These are phyloP conservation scores for Solanum corneliomulleri DNA, from an alignment of 257 asterid genomes.

Conservation along the genomic window DNA sequence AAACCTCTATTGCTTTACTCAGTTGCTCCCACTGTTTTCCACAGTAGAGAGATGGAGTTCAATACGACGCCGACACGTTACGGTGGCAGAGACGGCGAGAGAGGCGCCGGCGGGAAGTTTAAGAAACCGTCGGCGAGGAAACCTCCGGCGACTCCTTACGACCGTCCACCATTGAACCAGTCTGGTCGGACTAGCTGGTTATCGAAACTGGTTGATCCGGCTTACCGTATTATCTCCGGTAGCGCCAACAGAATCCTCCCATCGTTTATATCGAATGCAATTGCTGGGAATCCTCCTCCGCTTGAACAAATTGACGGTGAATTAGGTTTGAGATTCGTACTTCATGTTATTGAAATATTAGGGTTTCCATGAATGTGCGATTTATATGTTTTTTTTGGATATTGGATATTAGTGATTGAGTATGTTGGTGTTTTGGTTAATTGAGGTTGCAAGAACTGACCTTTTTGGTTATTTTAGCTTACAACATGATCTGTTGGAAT, in stretches of 20 bases:
- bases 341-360: background rate
- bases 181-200: constrained; percentile 14
- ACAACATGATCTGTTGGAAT: background rate
- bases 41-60: constrained; percentile 4
- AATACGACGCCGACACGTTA: constrained; percentile 10
- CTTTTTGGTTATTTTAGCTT: background rate
- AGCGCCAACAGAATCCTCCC: constrained; percentile 28
- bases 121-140: constrained; percentile 10
- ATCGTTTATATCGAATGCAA: constrained; percentile 11
- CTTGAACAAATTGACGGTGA: background rate
- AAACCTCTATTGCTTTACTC: background rate
- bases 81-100: background rate
- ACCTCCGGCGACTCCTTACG: constrained; percentile 23
- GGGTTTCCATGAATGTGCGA: background rate
- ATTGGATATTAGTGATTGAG: background rate
- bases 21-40: background rate
- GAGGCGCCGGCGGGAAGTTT: constrained; percentile 39
- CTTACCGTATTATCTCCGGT: constrained; percentile 24
- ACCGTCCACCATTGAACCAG: constrained; percentile 11
- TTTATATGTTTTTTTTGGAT: background rate
- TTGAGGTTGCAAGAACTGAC: background rate
- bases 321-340: background rate
- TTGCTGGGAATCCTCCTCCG: background rate
- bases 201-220: constrained; percentile 36
- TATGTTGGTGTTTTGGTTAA: background rate